Evolutionary conservation across 2,329 filamentous ascomycete genomes (phyloP), one percentile per base, ranked within the genome.

Genomic region (Passalora sequoiae): DNA sequence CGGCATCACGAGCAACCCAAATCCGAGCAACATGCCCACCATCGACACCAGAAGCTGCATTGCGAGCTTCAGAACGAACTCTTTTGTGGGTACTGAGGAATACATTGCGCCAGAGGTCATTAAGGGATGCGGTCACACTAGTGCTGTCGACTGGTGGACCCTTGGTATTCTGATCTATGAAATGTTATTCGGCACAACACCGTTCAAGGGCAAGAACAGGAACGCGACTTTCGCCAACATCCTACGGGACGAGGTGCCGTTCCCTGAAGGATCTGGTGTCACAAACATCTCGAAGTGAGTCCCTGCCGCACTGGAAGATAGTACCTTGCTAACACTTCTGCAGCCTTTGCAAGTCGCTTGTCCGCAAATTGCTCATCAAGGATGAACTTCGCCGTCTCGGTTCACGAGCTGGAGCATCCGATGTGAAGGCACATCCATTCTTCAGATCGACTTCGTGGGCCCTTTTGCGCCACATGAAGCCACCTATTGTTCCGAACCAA

Each of bases 61-160:
- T 61, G 88, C 87, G 54, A 92, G 97, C 69, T 98, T 98, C 75
- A 80, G 92, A 43, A 98, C 92, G 13, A 98, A 98, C 63, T 96
- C 89, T 0, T 98, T 98, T 64, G 92, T 98, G 30, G 92, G 92
- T 13, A 98, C 92, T 1, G 92, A 98, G 66, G 92, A 98, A 66
- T 98, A 98, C 66, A 98, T 98, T 61, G 92, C 92, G 1, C 92
- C 92, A 2, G 92, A 98, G 67, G 92, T 98, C 25, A 98, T 98
- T 65, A 97, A 97, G 70, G 92, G 92, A 28, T 96, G 91, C 62
- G 92, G 92, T 17, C 92, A 98, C 68, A 98, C 92, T 6, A 97
- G 91, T 63, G 92, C 92, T 10, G 92, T 98, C 10, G 92, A 98
- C 66, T 98, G 92, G 92, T 98, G 92, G 92, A 98, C 92, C 0